Percentiles rank a stretch among this genome's conserved stretches.
These are phyloP conservation scores for Podila minutissima DNA, from an alignment of 192 early-diverging fungal genomes.

Conservation along the genomic window DNA sequence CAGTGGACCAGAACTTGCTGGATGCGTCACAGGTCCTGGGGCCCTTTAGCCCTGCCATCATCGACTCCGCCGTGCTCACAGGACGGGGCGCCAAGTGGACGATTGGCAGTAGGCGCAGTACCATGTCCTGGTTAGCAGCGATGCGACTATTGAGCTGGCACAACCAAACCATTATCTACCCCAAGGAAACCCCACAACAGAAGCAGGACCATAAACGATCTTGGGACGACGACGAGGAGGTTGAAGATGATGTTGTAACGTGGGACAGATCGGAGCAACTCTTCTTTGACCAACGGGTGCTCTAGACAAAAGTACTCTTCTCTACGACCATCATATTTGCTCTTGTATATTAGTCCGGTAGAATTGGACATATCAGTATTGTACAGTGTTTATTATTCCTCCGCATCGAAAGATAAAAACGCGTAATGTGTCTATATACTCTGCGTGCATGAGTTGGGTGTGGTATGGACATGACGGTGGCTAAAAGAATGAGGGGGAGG, in stretches of 20 bases:
- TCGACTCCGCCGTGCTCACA: constrained; percentile 39
- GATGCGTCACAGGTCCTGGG: constrained; percentile 30
- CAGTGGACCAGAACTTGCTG: constrained; percentile 14
- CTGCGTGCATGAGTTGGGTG: too few relatives aligned
- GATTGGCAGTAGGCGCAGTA: constrained; percentile 34
- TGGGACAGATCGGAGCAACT: background rate
- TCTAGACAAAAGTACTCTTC: background rate
- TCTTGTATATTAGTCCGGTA: too few relatives aligned
- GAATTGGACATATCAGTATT: too few relatives aligned
- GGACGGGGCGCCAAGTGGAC: constrained; percentile 37
- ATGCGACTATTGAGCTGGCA: constrained; percentile 28
- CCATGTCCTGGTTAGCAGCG: constrained; percentile 46
- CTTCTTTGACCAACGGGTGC: background rate
- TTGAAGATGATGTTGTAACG: background rate
- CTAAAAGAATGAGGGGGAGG: background rate
- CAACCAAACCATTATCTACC: constrained; percentile 28
- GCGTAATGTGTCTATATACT: too few relatives aligned
- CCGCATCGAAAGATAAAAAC: too few relatives aligned
- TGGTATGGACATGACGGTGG: background rate
- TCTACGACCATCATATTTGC: too few relatives aligned
- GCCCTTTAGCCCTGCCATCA: constrained; percentile 34
- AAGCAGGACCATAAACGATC: background rate
- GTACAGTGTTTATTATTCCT: too few relatives aligned
- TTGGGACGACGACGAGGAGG: background rate
- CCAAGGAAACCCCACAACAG: background rate